These are phyloP conservation scores for Candida alai DNA, from an alignment of 805 yeast species.

Conservation along the genomic window DNA sequence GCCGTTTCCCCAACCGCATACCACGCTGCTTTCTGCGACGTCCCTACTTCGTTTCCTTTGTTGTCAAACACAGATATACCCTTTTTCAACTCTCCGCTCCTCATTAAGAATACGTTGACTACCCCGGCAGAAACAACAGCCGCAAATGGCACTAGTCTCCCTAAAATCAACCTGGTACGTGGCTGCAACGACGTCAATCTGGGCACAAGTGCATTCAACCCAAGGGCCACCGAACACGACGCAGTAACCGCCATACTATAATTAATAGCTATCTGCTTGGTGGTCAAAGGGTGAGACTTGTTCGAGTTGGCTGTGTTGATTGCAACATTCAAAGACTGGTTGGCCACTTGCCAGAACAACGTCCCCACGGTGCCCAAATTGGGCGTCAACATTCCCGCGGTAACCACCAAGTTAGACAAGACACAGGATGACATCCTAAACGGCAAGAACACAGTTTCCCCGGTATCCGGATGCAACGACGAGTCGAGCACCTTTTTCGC, in stretches of 20 bases:
- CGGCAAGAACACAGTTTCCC: conserved; percentile 87
- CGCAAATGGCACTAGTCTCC: conserved; percentile 94
- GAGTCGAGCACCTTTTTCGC: conserved; percentile 88
- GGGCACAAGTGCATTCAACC: conserved; percentile 90
- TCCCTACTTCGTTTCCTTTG: conserved; percentile 58
- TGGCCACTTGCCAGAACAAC: conserved; percentile 95
- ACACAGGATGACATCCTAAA: conserved; percentile 98
- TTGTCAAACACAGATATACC: conserved; percentile 73
- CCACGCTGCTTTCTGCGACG: conserved; percentile 80
- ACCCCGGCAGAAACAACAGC: conserved; percentile 98
- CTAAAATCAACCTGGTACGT: conserved; percentile 62
- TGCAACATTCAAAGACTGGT: conserved; percentile 95
- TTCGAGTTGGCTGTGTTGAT: conserved; percentile 95
- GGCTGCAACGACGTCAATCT: conserved; percentile 68
- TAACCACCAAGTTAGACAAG: conserved; percentile 86
- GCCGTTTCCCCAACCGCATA: conserved; percentile 98
- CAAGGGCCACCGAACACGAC: conserved; percentile 92
- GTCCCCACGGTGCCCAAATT: conserved; percentile 87
- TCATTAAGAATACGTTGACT: conserved; percentile 94
- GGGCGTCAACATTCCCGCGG: conserved; percentile 98
- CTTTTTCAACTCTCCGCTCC: conserved; percentile 87
- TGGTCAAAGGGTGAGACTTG: conserved; percentile 86
- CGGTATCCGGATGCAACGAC: conserved; percentile 94
- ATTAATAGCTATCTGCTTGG: conserved; percentile 70
- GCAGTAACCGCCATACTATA: conserved; percentile 89